A percentile compares a stretch with the other conserved stretches of the same genome.
phyloP scores from a whole-genome alignment of 1,139 yeast species.

The Pichia sp. region DNA sequence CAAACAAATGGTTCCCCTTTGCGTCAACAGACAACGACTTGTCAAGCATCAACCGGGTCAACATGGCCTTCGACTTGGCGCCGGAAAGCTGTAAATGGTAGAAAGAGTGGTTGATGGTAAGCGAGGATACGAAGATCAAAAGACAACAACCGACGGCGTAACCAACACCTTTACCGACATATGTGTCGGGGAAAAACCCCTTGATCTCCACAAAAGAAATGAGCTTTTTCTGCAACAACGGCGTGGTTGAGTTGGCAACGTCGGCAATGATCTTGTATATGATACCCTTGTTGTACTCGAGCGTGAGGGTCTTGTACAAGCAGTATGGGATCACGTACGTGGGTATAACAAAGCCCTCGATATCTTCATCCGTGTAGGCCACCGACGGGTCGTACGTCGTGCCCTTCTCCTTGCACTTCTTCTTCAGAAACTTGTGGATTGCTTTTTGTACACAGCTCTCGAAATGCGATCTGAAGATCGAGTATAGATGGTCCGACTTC shows the following conservation, averaged over 20 bases:
- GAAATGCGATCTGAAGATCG: constrained; percentile 32
- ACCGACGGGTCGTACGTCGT: constrained; percentile 8
- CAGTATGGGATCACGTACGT: constrained; percentile 21
- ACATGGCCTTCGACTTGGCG: constrained; percentile 58
- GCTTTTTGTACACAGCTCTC: constrained; percentile 15
- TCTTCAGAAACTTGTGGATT: constrained; percentile 8
- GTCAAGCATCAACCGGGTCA: constrained; percentile 59
- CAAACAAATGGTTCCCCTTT: constrained; percentile 54
- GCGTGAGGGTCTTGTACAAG: constrained; percentile 35
- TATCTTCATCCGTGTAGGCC: constrained; percentile 9
- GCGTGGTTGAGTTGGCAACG: constrained; percentile 38
- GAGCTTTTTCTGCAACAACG: constrained; percentile 46
- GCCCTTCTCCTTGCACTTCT: constrained; percentile 15
- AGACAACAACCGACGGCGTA: constrained; percentile 52
- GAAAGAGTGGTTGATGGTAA: constrained; percentile 59
- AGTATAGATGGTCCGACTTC: constrained; percentile 38
- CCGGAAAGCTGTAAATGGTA: constrained; percentile 60
- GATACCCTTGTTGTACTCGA: constrained; percentile 32
- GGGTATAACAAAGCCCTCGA: constrained; percentile 19
- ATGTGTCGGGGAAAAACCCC: constrained; percentile 25
- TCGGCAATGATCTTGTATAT: constrained; percentile 30
- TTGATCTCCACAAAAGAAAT: constrained; percentile 44
- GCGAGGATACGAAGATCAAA: constrained; percentile 43
- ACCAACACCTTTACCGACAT: constrained; percentile 52
- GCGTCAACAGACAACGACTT: constrained; percentile 61